phyloP scores from a whole-genome alignment of 495 filamentous ascomycete genomes.

The Daldinia childiae region DNA sequence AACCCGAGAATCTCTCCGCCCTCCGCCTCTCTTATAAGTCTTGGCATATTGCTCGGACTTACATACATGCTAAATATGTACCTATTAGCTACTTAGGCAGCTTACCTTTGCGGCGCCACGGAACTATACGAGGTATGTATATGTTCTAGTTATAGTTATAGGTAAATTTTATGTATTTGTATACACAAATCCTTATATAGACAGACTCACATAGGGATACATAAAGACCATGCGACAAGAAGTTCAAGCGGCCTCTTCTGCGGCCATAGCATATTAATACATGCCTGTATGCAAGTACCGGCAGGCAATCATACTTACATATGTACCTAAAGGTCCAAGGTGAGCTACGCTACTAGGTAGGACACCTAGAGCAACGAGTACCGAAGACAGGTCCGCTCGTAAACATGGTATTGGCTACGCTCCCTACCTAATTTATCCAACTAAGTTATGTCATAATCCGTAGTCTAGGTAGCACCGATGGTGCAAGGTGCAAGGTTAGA shows the following conservation, averaged over 20 bases:
- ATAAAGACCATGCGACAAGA: slow-evolving; percentile 21
- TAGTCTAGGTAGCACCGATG: slow-evolving; percentile 3
- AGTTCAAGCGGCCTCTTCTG: slow-evolving; percentile 33
- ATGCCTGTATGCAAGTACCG: slow-evolving; percentile 18
- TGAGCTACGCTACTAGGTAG: neutral
- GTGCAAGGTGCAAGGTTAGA: neutral
- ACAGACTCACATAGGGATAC: neutral
- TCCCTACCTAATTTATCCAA: neutral
- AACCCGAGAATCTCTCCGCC: slow-evolving; percentile 6
- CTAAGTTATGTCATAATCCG: slow-evolving; percentile 9
- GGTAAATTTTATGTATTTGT: neutral
- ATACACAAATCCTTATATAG: neutral
- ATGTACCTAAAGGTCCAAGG: slow-evolving; percentile 12
- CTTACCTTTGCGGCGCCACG: neutral
- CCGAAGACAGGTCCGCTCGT: neutral
- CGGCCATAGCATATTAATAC: slow-evolving; percentile 7
- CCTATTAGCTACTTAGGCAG: neutral
- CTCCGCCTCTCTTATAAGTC: neutral
- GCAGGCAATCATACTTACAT: slow-evolving; percentile 13
- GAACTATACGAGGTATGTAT: neutral
- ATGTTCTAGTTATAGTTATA: too few species aligned
- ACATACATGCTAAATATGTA: neutral
- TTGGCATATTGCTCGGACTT: neutral
- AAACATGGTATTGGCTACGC: slow-evolving; percentile 4
- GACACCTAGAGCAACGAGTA: neutral